phyloP scores from a whole-genome alignment of 1,284 basidiomycete species.

The Ustilago xerochloae region DNA sequence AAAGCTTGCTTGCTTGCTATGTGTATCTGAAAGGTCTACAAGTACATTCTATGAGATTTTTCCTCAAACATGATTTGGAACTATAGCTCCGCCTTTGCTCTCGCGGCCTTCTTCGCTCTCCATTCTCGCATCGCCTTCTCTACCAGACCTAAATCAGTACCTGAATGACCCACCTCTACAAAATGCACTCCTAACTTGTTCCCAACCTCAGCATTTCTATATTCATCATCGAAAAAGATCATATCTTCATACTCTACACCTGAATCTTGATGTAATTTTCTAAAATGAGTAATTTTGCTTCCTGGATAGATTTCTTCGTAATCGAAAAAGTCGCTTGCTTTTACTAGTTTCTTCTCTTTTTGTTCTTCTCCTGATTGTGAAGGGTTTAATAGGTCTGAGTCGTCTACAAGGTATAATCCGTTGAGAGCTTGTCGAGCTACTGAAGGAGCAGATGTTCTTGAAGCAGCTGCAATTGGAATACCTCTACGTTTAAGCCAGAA shows the following conservation, averaged over 20 bases:
- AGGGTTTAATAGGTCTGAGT: conserved; percentile 9
- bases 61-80: not conserved
- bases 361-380: not conserved
- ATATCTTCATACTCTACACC: conserved; percentile 62
- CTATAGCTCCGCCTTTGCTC: conserved; percentile 3
- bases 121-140: conserved; percentile 57
- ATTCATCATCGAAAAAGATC: conserved; percentile 67
- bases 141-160: conserved; percentile 56
- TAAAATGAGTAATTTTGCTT: conserved; percentile 62
- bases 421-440: conserved; percentile 62
- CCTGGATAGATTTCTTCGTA: conserved; percentile 66
- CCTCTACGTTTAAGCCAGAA: conserved; percentile 39
- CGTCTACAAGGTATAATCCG: conserved; percentile 46
- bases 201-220: conserved; percentile 60
- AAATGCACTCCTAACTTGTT: conserved; percentile 65
- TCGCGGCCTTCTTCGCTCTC: conserved; percentile 44
- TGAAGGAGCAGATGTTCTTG: conserved; percentile 57
- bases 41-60: not conserved
- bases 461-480: conserved; percentile 57
- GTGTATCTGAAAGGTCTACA: not conserved
- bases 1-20: not conserved
- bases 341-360: conserved; percentile 16
- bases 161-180: conserved; percentile 57
- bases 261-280: conserved; percentile 46
- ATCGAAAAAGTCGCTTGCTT: conserved; percentile 57